Percentiles rank a stretch among this genome's conserved stretches.
phyloP scores from a whole-genome alignment of 768 basidiomycete species.

The Lentinus brumalis region DNA sequence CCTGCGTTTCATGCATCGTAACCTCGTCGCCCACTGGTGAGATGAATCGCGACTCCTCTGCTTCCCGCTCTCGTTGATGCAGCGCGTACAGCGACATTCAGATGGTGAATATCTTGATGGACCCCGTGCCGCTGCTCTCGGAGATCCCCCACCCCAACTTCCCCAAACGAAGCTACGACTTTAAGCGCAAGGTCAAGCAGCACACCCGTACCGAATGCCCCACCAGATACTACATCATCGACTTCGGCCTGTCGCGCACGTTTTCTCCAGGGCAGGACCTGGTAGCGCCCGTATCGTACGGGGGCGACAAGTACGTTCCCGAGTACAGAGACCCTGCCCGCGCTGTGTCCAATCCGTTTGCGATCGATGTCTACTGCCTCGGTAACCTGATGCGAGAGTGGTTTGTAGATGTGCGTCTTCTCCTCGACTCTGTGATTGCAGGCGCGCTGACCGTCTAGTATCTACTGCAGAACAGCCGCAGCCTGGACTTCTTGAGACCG shows the following conservation, averaged over 20 bases:
- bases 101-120: too few relatives aligned
- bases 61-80: too few relatives aligned
- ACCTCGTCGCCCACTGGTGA: too few relatives aligned
- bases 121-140: too few relatives aligned
- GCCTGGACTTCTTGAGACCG: constrained; percentile 28
- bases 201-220: constrained; percentile 34
- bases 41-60: too few relatives aligned
- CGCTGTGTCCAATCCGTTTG: neutral
- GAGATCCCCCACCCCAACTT: too few relatives aligned
- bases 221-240: constrained; percentile 28
- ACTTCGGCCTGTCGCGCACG: constrained; percentile 18
- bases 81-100: too few relatives aligned
- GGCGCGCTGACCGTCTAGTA: neutral
- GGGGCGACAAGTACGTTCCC: constrained; percentile 22
- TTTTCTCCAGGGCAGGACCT: constrained; percentile 9
- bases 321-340: constrained; percentile 35
- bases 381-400: constrained; percentile 12
- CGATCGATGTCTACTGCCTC: constrained; percentile 22
- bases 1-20: too few relatives aligned
- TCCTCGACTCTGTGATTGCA: neutral
- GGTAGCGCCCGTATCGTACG: constrained; percentile 3
- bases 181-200: constrained; percentile 19
- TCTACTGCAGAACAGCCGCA: neutral
- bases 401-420: neutral
- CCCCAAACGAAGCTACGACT: neutral